Evolutionary conservation across 345 rosid species (phyloP).

Genomic region (Hibiscus trionum): DNA sequence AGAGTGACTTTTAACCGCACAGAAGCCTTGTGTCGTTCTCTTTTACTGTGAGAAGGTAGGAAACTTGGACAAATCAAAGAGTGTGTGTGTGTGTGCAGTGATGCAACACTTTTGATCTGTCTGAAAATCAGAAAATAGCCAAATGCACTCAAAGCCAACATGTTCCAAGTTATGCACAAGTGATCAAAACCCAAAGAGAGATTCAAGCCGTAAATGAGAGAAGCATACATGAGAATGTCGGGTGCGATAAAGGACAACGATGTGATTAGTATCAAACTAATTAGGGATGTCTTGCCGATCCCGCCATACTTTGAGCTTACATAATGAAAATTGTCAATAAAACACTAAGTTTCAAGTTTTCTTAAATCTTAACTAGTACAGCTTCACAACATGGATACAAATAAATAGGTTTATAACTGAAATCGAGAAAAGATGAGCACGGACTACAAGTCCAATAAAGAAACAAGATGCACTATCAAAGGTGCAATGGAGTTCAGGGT

Average conservation of each 20-base stretch:
- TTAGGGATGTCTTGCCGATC: neutral
- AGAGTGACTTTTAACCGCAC: neutral
- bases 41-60: neutral
- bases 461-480: neutral
- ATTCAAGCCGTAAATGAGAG: neutral
- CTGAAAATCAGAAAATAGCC: neutral
- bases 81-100: neutral
- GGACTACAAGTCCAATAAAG: neutral
- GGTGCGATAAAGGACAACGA: neutral
- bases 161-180: neutral
- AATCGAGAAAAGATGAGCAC: neutral
- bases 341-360: neutral
- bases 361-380: neutral
- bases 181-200: neutral
- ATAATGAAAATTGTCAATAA: neutral
- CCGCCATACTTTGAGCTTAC: neutral
- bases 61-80: neutral
- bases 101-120: neutral
- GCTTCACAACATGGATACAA: neutral
- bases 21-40: neutral
- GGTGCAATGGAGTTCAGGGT: neutral
- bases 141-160: neutral
- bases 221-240: neutral
- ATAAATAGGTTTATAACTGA: neutral
- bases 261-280: neutral